Evolutionary conservation across 805 yeast species (phyloP).

Genomic region (Pichia nakasei): DNA sequence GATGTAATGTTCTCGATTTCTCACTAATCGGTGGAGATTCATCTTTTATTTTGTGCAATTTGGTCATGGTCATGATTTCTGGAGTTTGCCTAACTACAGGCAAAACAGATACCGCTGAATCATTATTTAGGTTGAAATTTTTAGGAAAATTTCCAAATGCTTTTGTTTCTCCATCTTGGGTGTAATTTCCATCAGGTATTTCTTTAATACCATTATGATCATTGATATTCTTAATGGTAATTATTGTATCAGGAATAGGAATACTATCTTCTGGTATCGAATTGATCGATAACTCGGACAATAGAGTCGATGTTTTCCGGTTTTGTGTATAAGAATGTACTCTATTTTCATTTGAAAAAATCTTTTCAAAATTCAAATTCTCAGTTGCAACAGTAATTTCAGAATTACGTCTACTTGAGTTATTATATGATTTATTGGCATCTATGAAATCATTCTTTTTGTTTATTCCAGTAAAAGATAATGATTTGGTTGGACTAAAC

Average conservation of each 20-base stretch:
- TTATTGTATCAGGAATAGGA: neutral
- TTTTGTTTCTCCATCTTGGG: too few species aligned
- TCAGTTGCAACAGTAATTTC: neutral
- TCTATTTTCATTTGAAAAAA: neutral
- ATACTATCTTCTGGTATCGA: neutral
- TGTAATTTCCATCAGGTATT: neutral
- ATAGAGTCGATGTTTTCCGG: neutral
- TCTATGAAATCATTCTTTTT: neutral
- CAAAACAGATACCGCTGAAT: conserved; percentile 2
- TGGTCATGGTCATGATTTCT: too few species aligned
- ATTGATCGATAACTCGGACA: neutral
- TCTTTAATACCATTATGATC: neutral
- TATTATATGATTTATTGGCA: neutral
- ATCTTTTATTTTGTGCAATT: too few species aligned
- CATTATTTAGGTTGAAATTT: conserved; percentile 2
- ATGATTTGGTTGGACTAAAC: neutral
- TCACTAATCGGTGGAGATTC: too few species aligned
- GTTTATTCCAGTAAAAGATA: neutral
- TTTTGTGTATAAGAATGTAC: too few species aligned
- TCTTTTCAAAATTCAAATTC: neutral
- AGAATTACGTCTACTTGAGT: neutral
- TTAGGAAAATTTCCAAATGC: neutral
- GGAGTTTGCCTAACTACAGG: too few species aligned
- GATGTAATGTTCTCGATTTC: neutral
- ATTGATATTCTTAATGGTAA: conserved; percentile 3